phyloP scores from a whole-genome alignment of 148 eudicot genomes.

The Dysphania ambrosioides region DNA sequence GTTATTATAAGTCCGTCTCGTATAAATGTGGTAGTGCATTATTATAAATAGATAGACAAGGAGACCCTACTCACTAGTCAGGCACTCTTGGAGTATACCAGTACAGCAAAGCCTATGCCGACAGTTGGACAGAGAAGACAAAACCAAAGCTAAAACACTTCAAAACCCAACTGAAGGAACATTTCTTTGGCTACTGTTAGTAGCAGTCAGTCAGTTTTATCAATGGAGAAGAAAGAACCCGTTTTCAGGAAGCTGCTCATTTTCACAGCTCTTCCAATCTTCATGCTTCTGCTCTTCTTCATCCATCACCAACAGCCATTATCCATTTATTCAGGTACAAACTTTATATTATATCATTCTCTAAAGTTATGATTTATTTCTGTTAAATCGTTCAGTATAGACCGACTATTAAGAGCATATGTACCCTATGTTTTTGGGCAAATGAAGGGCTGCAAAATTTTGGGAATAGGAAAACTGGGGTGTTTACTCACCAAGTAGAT shows the following conservation, averaged over 20 bases:
- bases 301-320: constrained; percentile 27
- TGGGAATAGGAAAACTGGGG: constrained; percentile 14
- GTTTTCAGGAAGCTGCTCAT: constrained; percentile 21
- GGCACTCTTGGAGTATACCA: no score
- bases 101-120: constrained; percentile 15
- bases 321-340: constrained; percentile 20
- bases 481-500: not conserved
- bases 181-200: constrained; percentile 2
- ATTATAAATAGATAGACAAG: not conserved
- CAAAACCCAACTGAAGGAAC: not conserved
- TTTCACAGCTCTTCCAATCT: constrained; percentile 25
- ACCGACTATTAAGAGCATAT: not conserved
- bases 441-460: constrained; percentile 17
- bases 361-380: not conserved
- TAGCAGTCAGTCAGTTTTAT: not conserved
- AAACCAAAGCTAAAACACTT: constrained; percentile 16
- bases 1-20: no score
- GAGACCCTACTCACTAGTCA: no score
- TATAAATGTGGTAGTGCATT: no score
- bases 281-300: constrained; percentile 22
- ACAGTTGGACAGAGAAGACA: constrained; percentile 12
- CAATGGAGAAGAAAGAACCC: constrained; percentile 36
- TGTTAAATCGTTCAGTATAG: not conserved
- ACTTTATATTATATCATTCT: not conserved
- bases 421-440: constrained; percentile 18